Evolutionary conservation across 1,139 yeast genomes (phyloP).

Genomic region (Yamadazyma dushanensis): DNA sequence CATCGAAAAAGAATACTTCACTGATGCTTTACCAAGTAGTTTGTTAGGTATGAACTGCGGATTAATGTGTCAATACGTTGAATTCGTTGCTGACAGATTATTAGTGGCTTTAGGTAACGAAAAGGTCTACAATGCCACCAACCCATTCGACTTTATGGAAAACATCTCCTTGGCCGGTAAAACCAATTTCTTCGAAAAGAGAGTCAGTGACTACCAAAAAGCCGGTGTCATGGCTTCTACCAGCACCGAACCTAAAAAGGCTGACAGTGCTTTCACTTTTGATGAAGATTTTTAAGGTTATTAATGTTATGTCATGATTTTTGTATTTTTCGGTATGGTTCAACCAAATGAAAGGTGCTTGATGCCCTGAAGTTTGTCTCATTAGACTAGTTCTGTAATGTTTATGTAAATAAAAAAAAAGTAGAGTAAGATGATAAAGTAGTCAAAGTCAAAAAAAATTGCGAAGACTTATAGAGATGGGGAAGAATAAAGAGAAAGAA

Average conservation of each 20-base stretch:
- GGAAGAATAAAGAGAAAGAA: slow-evolving; percentile 59
- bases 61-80: slow-evolving; percentile 96
- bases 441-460: slow-evolving; percentile 1
- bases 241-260: slow-evolving; percentile 28
- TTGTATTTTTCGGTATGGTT: slow-evolving; percentile 4
- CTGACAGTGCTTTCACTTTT: slow-evolving; percentile 39
- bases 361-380: slow-evolving; percentile 1
- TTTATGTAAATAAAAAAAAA: slow-evolving; percentile 8
- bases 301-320: slow-evolving; percentile 3
- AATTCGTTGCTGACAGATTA: slow-evolving; percentile 95
- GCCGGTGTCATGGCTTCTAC: slow-evolving; percentile 89
- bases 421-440: neutral
- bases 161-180: slow-evolving; percentile 96
- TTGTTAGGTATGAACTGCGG: slow-evolving; percentile 90
- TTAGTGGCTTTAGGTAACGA: slow-evolving; percentile 86
- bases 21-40: slow-evolving; percentile 89
- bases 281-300: slow-evolving; percentile 48
- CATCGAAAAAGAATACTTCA: slow-evolving; percentile 91
- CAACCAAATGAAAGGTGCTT: neutral
- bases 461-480: slow-evolving; percentile 35
- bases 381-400: slow-evolving; percentile 9
- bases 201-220: slow-evolving; percentile 98
- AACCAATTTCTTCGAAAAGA: slow-evolving; percentile 98
- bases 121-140: slow-evolving; percentile 81
- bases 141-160: slow-evolving; percentile 99